Evolutionary conservation across 495 filamentous ascomycete genomes (phyloP).

Genomic region (Aspergillus leporis): DNA sequence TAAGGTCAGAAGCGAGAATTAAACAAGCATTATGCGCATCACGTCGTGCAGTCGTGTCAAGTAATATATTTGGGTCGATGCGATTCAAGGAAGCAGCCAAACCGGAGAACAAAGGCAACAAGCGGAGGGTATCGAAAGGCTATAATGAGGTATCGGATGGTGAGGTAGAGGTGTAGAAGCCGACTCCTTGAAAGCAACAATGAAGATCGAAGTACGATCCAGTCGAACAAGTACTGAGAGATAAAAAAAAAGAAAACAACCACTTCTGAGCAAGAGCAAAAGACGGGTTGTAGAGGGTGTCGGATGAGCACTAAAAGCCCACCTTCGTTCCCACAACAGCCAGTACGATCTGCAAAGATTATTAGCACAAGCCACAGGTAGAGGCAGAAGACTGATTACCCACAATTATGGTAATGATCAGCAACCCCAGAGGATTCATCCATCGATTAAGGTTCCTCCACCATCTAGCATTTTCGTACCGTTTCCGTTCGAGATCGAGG

Average conservation of each 20-base stretch:
- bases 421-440: slow-evolving; percentile 77
- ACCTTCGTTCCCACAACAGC: slow-evolving; percentile 56
- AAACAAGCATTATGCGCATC: slow-evolving; percentile 35
- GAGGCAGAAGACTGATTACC: slow-evolving; percentile 27
- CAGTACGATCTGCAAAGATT: slow-evolving; percentile 49
- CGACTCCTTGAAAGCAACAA: slow-evolving; percentile 13
- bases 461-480: slow-evolving; percentile 83
- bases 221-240: background rate
- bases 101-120: slow-evolving; percentile 10
- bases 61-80: slow-evolving; percentile 20
- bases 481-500: slow-evolving; percentile 54
- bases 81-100: slow-evolving; percentile 25
- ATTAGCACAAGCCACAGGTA: slow-evolving; percentile 16
- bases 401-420: slow-evolving; percentile 75
- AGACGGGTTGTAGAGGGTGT: background rate
- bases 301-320: slow-evolving; percentile 33
- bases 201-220: slow-evolving; percentile 11
- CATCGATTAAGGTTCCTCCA: slow-evolving; percentile 89
- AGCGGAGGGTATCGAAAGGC: slow-evolving; percentile 3
- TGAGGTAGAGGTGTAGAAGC: slow-evolving; percentile 1
- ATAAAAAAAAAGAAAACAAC: slow-evolving; percentile 12
- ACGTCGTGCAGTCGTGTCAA: slow-evolving; percentile 36
- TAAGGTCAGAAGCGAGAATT: slow-evolving; percentile 14
- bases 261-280: slow-evolving; percentile 7
- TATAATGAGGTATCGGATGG: slow-evolving; percentile 2